A percentile compares a stretch with the other conserved stretches of the same genome.
Evolutionary conservation across 208 protist genomes (phyloP).

Genomic region (Hexamita inflata): DNA sequence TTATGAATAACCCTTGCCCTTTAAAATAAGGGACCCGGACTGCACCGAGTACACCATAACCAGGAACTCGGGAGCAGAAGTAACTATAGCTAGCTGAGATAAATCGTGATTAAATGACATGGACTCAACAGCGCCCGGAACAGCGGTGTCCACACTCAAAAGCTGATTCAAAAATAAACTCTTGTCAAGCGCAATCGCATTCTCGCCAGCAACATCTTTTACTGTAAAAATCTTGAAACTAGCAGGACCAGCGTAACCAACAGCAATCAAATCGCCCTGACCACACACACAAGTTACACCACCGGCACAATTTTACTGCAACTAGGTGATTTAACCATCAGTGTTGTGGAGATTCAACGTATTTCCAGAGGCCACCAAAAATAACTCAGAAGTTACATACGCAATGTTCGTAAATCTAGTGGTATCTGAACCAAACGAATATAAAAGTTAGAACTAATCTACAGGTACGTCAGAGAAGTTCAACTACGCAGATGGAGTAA

Average conservation of each 20-base stretch:
- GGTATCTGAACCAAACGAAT: constrained; percentile 1
- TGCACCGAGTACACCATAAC: not conserved
- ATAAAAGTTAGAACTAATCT: not conserved
- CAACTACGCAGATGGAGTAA: too few species aligned
- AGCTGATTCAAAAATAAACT: not conserved
- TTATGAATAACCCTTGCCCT: constrained; percentile 1
- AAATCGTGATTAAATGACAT: constrained; percentile 12
- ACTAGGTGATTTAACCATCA: not conserved
- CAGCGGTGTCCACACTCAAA: not conserved
- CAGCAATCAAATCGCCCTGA: not conserved
- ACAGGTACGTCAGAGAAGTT: not conserved
- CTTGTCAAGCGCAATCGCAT: not conserved
- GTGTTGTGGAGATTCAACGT: not conserved
- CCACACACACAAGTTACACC: not conserved
- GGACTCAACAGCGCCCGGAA: not conserved
- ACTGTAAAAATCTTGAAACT: not conserved
- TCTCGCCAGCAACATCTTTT: not conserved
- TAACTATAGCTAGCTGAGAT: not conserved
- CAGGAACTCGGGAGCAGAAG: not conserved
- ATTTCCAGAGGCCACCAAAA: not conserved
- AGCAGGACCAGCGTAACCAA: not conserved
- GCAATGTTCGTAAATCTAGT: not conserved
- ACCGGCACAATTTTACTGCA: not conserved
- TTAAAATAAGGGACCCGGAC: not conserved
- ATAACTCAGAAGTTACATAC: not conserved